Conservation (phyloP, 2,329 filamentous ascomycete genomes). For the Boeremia lycopersici region DNA sequence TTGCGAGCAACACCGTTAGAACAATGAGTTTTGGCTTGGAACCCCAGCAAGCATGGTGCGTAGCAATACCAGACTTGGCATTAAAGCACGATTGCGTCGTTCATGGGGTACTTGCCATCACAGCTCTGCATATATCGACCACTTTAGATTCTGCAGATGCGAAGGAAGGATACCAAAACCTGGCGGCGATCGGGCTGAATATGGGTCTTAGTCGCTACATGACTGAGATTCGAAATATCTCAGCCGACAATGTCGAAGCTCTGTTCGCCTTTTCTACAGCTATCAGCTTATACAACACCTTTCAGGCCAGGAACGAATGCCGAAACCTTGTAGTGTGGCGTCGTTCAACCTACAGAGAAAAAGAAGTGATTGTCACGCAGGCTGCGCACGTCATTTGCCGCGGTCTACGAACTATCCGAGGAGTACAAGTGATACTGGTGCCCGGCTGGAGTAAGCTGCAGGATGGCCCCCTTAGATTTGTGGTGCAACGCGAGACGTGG, state of each 20-base stretch:
- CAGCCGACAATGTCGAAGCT: constrained; percentile 49
- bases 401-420: constrained; percentile 26
- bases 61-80: constrained; percentile 40
- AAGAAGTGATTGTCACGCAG: background rate
- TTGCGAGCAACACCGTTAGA: constrained; percentile 23
- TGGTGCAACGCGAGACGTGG: constrained; percentile 37
- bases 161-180: constrained; percentile 20
- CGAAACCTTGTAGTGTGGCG: background rate
- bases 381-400: background rate
- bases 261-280: constrained; percentile 38
- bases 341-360: no score
- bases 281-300: constrained; percentile 23
- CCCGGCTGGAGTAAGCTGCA: constrained; percentile 31
- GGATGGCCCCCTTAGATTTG: constrained; percentile 19
- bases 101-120: constrained; percentile 51
- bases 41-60: constrained; percentile 27
- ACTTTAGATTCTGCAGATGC: constrained; percentile 20
- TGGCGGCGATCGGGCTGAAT: constrained; percentile 35
- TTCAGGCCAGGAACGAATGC: constrained; percentile 21
- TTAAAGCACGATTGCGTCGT: constrained; percentile 50
- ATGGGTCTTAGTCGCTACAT: constrained; percentile 31
- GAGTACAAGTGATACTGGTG: constrained; percentile 32
- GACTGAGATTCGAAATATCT: constrained; percentile 35
- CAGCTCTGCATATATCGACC: constrained; percentile 52
- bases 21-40: constrained; percentile 23